Conservation (phyloP, 2,329 filamentous ascomycete species). For the Fonsecaea erecta region DNA sequence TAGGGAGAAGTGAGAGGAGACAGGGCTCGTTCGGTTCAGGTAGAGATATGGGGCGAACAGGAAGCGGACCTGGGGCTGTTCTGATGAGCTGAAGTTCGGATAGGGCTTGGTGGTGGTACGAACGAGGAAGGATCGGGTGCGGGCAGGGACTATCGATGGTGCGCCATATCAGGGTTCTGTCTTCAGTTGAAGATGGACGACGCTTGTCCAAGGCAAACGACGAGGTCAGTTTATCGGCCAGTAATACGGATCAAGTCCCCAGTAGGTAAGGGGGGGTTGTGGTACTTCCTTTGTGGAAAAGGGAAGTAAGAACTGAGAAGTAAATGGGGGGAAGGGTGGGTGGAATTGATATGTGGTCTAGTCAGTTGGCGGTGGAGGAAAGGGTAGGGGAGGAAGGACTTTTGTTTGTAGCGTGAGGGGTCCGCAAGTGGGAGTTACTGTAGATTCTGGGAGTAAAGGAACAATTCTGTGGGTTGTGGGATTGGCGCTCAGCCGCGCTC, state of each 20-base stretch:
- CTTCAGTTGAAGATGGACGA: conserved; percentile 18
- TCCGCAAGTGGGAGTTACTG: too few species aligned
- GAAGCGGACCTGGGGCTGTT: conserved; percentile 6
- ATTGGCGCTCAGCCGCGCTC: not conserved
- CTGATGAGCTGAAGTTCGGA: conserved; percentile 8
- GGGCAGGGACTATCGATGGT: conserved; percentile 28
- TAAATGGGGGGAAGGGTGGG: not conserved
- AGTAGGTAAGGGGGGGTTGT: not conserved
- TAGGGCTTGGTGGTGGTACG: conserved; percentile 10
- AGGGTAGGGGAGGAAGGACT: conserved; percentile 8
- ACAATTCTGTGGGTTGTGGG: not conserved
- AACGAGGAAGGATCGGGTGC: conserved; percentile 18
- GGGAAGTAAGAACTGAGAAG: conserved; percentile 3
- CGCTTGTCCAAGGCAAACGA: not conserved
- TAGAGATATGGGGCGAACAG: conserved; percentile 15
- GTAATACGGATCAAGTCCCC: not conserved
- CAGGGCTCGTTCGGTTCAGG: not conserved
- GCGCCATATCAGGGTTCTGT: conserved; percentile 33
- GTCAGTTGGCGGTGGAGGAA: conserved; percentile 3
- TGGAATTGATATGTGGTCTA: conserved; percentile 1
- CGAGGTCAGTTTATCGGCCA: not conserved
- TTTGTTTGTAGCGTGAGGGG: conserved; percentile 2
- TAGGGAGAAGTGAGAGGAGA: not conserved
- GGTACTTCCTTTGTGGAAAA: not conserved
- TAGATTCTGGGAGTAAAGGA: too few species aligned